Base-by-base conservation (phyloP, 441 rosid species). In the Erodium texanum region DNA sequence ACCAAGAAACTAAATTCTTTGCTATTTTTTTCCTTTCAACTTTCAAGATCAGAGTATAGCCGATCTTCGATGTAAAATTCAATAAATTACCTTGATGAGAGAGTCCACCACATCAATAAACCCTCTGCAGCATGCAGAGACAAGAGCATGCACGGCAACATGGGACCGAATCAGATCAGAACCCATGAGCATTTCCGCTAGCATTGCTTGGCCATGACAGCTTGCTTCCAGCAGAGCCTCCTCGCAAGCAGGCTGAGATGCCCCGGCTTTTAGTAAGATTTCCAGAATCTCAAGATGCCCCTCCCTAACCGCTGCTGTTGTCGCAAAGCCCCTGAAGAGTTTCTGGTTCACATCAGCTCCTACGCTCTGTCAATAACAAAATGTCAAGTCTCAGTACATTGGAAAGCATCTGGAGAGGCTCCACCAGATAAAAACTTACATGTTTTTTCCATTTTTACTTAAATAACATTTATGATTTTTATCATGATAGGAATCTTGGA, bases 311-410 rank as follows among this genome's bases (percentile, higher is more conserved):
- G 98, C 96, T 58, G 88, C 91, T 69, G 98, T 88, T 24, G 94
- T 86, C 32, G 99, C 94, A 68, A 77, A 92, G 32, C 99, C 98
- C 82, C 88, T 86, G 80, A 94, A 87, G 18, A 91, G 88, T 79
- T 86, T 89, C 89, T 85, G 96, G 84, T 89, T 94, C 66, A 92
- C 96, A 71, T 94, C 97, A 70, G 97, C 99, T 68, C 99, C 98
- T 66, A 74, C 50, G 74, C 85, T 83, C 98, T 94, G 93, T 69
- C 71, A 82, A 62, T 75, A 62, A 63, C 52, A 74, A 71, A 74
- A 63, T 59, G 41, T 38, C 23, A 67, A 73, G 9, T 20, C 66
- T 79, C 67, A 77, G 76, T 67, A 59, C 61, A 63, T 73, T 5
- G 66, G 20, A 69, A 23, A 66, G 7, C 16, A 6, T 16, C 65